Percentiles rank a stretch among this genome's conserved stretches.
These are phyloP conservation scores for Azolla pinnata DNA, from an alignment of 75 land plant species.

Conservation along the genomic window DNA sequence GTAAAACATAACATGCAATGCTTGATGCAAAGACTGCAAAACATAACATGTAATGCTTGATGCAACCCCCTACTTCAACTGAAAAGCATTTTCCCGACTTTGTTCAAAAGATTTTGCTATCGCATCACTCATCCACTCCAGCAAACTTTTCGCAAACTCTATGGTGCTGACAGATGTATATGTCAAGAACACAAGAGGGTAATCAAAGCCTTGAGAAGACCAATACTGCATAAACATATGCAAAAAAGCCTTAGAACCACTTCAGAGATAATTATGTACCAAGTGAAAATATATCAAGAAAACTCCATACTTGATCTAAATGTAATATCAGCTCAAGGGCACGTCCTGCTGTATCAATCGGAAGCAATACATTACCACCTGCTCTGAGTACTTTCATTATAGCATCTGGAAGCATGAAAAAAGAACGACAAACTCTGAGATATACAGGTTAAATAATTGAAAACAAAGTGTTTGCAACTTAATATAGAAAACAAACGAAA, in stretches of 20 bases:
- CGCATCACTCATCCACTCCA: slow-evolving; percentile 98
- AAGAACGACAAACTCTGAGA: background rate
- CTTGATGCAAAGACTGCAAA: background rate
- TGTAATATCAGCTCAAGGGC: slow-evolving; percentile 71
- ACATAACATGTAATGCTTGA: background rate
- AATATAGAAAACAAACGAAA: background rate
- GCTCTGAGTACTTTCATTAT: slow-evolving; percentile 52
- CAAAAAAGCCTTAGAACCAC: background rate
- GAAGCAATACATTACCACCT: slow-evolving; percentile 83
- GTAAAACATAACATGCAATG: background rate
- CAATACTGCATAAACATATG: slow-evolving; percentile 55
- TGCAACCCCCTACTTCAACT: slow-evolving; percentile 86
- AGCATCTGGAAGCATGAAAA: slow-evolving; percentile 33
- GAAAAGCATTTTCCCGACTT: slow-evolving; percentile 81
- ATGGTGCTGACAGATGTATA: slow-evolving; percentile 77
- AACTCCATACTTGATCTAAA: slow-evolving; percentile 58
- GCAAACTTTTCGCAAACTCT: slow-evolving; percentile 91
- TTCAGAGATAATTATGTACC: background rate
- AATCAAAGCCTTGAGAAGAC: slow-evolving; percentile 43
- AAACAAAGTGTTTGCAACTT: background rate
- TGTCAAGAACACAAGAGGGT: slow-evolving; percentile 72
- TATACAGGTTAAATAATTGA: background rate
- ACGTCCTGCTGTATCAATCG: slow-evolving; percentile 90
- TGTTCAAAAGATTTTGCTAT: slow-evolving; percentile 92
- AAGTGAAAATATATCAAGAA: background rate